Percentiles rank a stretch among this genome's conserved stretches.
Evolutionary conservation across 495 filamentous ascomycete species (phyloP).

Genomic region (Aspergillus leporis): DNA sequence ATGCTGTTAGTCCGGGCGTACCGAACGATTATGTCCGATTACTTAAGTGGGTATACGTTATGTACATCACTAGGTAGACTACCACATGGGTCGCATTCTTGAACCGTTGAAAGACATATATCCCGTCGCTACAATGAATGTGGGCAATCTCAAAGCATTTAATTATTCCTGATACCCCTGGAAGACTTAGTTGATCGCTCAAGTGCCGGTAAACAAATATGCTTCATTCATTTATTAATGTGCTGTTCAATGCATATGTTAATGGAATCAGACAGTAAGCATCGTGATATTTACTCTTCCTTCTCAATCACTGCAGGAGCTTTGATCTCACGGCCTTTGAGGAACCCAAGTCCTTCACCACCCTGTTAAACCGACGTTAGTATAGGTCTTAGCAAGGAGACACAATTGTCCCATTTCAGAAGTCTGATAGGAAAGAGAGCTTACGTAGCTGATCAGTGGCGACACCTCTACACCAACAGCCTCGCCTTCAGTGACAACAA

Average conservation of each 20-base stretch:
- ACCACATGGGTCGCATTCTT: no score
- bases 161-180: not conserved
- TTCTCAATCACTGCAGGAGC: constrained; percentile 77
- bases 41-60: no score
- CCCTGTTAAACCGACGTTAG: constrained; percentile 52
- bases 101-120: no score
- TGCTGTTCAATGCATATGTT: not conserved
- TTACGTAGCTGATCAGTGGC: constrained; percentile 93
- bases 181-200: not conserved
- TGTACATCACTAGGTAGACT: no score
- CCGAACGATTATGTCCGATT: no score
- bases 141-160: not conserved
- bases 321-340: constrained; percentile 72
- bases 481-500: constrained; percentile 67
- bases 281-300: constrained; percentile 48
- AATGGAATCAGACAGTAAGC: not conserved
- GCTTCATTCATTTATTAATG: constrained; percentile 4
- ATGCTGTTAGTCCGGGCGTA: no score
- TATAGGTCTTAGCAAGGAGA: constrained; percentile 27
- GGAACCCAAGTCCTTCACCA: constrained; percentile 83
- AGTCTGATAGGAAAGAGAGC: constrained; percentile 37
- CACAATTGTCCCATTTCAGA: not conserved
- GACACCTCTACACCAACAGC: constrained; percentile 84
- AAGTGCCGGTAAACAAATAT: not conserved
- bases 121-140: no score